Evolutionary conservation across 164 flowering plant genomes (phyloP), one percentile per base, ranked within the genome.

Genomic region (Magnolia kwangsiensis): DNA sequence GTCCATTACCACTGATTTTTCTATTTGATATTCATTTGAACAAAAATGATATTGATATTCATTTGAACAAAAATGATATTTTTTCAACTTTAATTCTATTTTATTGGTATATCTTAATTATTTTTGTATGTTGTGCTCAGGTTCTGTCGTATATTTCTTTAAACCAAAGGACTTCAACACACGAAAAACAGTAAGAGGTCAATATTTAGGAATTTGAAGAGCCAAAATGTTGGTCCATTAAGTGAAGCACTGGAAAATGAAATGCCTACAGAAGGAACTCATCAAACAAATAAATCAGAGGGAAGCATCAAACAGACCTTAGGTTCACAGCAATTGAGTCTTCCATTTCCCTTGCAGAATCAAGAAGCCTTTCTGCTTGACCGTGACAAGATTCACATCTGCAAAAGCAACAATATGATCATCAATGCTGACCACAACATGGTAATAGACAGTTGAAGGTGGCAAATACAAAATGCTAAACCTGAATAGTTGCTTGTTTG

Each of bases 381-480:
- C 96, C 97, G 83, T 96, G 98, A 81, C 97, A 91, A 81, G 98
- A 96, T 86, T 96, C 99, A 82, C 96, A 93, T 86, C 99, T 96
- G 89, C 83, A 83, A 69, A 67, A 16, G 19, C 73, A 66, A 64
- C 27, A 70, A 68, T 37, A 51, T 68, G 68, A 16, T 68, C 49
- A 68, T 68, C 21, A 65, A 65, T 59, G 63, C 37, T 65, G 16
- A 9, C 16, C 21, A 65, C n/a, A 19, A 59, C 14, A n/a, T 29
- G 24, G 20, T 18, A 65, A 24, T 23, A 65, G 16, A 20, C 24
- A 65, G 16, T 23, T 7, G 6, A 65, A 24, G 29, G 16, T 23
- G 24, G 13, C 31, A 65, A 65, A 65, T 20, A 16, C 24, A 23
- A 24, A 20, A 65, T 65, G 68, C 29, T 20, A 8, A 21, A 65